These are phyloP conservation scores for Dipodascopsis uninucleata DNA, from an alignment of 805 yeast species.

Conservation along the genomic window DNA sequence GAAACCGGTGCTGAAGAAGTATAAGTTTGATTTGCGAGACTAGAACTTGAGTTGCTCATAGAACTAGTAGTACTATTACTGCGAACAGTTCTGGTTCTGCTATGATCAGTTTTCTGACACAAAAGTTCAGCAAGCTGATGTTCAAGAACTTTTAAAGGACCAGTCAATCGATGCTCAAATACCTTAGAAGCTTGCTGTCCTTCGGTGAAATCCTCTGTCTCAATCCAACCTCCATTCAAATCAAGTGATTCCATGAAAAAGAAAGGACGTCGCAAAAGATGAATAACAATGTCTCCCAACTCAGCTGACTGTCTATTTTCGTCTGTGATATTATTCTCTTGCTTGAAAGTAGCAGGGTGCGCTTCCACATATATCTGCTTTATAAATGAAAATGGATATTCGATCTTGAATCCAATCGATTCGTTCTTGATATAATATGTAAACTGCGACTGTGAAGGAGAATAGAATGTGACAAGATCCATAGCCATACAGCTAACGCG, in stretches of 20 bases:
- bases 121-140: slow-evolving; percentile 20
- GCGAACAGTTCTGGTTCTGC: slow-evolving; percentile 5
- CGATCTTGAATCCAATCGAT: slow-evolving; percentile 23
- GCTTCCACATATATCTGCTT: slow-evolving; percentile 19
- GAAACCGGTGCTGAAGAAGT: slow-evolving; percentile 21
- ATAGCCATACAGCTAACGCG: slow-evolving; percentile 17
- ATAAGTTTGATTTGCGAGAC: slow-evolving; percentile 7
- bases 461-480: slow-evolving; percentile 23
- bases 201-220: slow-evolving; percentile 27
- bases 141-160: slow-evolving; percentile 17
- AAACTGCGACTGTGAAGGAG: slow-evolving; percentile 13
- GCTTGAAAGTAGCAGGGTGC: background rate
- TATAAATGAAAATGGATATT: slow-evolving; percentile 18
- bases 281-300: slow-evolving; percentile 20
- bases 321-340: background rate
- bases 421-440: slow-evolving; percentile 26
- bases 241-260: slow-evolving; percentile 20
- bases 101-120: slow-evolving; percentile 8
- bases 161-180: slow-evolving; percentile 22
- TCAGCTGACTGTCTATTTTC: background rate
- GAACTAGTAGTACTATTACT: slow-evolving; percentile 15
- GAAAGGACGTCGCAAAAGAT: slow-evolving; percentile 15
- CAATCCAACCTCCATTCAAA: slow-evolving; percentile 22
- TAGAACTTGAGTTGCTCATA: slow-evolving; percentile 10
- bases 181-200: slow-evolving; percentile 21